Evolutionary conservation across 148 eudicot genomes (phyloP), one percentile per base, ranked within the genome.

Genomic region (Vaccinium macrocarpon): DNA sequence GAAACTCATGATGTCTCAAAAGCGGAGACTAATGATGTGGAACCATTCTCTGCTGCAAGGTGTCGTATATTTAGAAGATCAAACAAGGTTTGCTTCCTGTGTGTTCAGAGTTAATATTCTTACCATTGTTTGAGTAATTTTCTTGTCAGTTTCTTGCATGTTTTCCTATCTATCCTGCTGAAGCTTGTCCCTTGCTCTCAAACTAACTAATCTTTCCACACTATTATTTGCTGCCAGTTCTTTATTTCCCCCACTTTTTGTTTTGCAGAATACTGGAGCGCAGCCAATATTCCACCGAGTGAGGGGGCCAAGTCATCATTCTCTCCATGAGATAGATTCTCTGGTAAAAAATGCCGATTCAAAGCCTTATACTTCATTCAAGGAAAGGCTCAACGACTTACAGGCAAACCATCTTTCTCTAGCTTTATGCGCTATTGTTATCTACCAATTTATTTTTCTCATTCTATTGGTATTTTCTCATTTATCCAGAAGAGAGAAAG

Each of bases 221-320:
- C 46, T 46, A 23, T 25, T 27, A 32, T 19, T 19, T 51, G 66
- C n/a, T 21, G 2, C 14, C n/a, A 56, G 14, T 59, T 21, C 48
- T 15, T 74, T 32, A 50, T n/a, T 56, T 72, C 59, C 57, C 12
- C 85, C 56, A 38, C 32, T 62, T 57, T 82, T 78, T 78, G 46
- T 80, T 79, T 85, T 49, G 57, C 76, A 93, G 98, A 91, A 80
- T 82, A 83, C 81, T 50, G 88, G 90, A 62, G 75, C 52, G 84
- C 93, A 88, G 83, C 86, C 97, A 81, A 79, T 87, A 74, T 91
- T 84, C 82, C 99, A 97, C 85, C 94, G 95, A 79, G 66, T 94
- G 85, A 93, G 89, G 96, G 97, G 99, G 78, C 94, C 94, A 53
- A 48, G 80, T 21, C 91, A 80, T 88, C 99, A 95, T 90, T 85